A percentile compares a stretch with the other conserved stretches of the same genome.
These are phyloP conservation scores for Microbotryomycetes sp. DNA, from an alignment of 1,284 basidiomycete genomes.

Conservation along the genomic window DNA sequence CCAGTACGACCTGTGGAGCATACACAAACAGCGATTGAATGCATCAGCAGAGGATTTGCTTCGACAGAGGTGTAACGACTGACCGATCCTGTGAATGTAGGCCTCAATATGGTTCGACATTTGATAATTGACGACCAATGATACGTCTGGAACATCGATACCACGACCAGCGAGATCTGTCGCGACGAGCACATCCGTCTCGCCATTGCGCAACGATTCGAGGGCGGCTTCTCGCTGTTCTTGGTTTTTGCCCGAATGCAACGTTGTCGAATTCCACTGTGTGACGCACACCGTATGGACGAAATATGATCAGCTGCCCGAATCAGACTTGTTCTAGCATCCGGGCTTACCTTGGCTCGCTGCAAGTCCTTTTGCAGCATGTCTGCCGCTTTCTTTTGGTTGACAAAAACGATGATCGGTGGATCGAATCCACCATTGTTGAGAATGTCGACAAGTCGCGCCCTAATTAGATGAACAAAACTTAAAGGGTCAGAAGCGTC, in stretches of 20 bases:
- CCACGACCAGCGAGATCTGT: conserved; percentile 96
- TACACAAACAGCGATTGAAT: not conserved
- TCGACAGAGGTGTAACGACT: conserved; percentile 27
- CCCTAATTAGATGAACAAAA: conserved; percentile 46
- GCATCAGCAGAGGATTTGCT: conserved; percentile 15
- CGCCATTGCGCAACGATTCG: conserved; percentile 74
- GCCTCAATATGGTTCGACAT: conserved; percentile 95
- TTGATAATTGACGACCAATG: conserved; percentile 92
- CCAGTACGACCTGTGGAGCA: conserved; percentile 93
- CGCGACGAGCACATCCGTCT: conserved; percentile 80
- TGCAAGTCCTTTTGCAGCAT: conserved; percentile 87
- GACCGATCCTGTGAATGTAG: conserved; percentile 94
- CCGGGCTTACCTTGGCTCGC: conserved; percentile 64
- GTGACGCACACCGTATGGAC: too few relatives aligned
- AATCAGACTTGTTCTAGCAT: too few relatives aligned
- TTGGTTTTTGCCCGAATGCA: conserved; percentile 97
- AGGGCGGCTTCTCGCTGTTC: conserved; percentile 91
- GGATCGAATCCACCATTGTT: conserved; percentile 72
- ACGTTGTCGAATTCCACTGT: conserved; percentile 75
- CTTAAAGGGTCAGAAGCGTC: not conserved
- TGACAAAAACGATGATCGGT: conserved; percentile 98
- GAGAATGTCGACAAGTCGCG: conserved; percentile 80
- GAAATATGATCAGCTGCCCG: too few relatives aligned
- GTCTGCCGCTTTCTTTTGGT: conserved; percentile 98
- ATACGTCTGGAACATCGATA: conserved; percentile 96